Conservation (phyloP, 345 rosid genomes). For the Populus ilicifolia region DNA sequence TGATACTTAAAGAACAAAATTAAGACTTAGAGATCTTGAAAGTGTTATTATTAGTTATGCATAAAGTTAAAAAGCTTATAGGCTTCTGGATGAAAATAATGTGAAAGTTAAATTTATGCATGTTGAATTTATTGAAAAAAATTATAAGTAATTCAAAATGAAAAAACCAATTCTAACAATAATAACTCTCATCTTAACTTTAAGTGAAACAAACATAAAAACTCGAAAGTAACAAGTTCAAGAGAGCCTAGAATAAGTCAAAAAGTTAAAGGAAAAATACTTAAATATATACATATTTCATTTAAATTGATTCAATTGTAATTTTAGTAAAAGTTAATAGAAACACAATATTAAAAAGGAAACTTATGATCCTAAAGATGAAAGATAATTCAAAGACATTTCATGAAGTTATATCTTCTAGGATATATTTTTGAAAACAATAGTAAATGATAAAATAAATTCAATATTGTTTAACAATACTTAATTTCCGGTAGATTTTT, state of each 20-base stretch:
- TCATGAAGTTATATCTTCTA: not conserved
- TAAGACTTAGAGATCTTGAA: too few species aligned
- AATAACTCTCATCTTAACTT: not conserved
- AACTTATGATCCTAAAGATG: not conserved
- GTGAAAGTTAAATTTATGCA: too few species aligned
- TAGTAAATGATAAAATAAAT: constrained; percentile 1
- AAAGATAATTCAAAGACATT: constrained; percentile 1
- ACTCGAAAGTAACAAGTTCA: too few species aligned
- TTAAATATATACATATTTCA: not conserved
- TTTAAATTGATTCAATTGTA: not conserved
- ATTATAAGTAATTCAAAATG: too few species aligned
- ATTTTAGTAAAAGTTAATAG: not conserved
- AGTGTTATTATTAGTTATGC: too few species aligned
- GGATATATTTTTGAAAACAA: not conserved
- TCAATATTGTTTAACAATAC: too few species aligned
- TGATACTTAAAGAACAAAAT: not conserved
- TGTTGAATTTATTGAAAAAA: too few species aligned
- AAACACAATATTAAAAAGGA: too few species aligned
- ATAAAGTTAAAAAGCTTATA: not conserved
- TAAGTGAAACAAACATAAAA: too few species aligned
- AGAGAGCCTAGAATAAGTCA: not conserved
- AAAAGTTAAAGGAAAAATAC: not conserved
- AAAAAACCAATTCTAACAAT: too few species aligned
- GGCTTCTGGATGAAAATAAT: not conserved
- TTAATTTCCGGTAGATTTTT: too few species aligned